Conservation (phyloP, 441 rosid genomes). For the Arabidopsis hybrid region DNA sequence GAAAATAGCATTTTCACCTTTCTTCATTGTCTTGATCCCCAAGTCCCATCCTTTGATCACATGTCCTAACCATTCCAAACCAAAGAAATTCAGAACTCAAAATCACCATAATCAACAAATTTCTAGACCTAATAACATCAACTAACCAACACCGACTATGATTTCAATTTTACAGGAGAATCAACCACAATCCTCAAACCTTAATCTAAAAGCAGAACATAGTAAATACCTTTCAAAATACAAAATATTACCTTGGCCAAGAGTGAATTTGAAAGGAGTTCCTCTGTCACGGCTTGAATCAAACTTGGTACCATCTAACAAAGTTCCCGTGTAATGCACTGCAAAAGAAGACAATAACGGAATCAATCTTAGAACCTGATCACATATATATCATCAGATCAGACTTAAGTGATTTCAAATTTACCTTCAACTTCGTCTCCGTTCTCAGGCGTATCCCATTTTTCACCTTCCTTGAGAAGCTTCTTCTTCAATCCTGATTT, state of each 20-base stretch:
- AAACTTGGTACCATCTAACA: constrained; percentile 68
- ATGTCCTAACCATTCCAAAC: constrained; percentile 44
- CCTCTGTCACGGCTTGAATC: constrained; percentile 72
- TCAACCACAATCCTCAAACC: not conserved
- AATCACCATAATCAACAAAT: not conserved
- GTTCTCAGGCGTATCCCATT: constrained; percentile 70
- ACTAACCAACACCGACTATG: too few relatives aligned
- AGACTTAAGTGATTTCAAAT: not conserved
- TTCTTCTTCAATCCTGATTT: constrained; percentile 73
- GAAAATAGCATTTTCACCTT: constrained; percentile 61
- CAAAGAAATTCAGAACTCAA: not conserved
- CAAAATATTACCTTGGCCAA: constrained; percentile 64
- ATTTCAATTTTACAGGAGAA: not conserved
- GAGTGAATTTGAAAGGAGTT: constrained; percentile 67
- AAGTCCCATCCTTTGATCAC: constrained; percentile 71
- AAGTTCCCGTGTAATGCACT: constrained; percentile 74
- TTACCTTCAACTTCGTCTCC: constrained; percentile 88
- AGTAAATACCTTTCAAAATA: not conserved
- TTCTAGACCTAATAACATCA: too few relatives aligned
- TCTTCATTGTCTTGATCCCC: constrained; percentile 65
- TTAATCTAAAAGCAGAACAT: not conserved
- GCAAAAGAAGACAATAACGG: constrained; percentile 4
- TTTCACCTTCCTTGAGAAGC: constrained; percentile 70
- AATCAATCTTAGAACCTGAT: not conserved
- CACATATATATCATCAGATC: not conserved